Base-by-base conservation (phyloP, 148 eudicot species). In the Bassia scoparia region DNA sequence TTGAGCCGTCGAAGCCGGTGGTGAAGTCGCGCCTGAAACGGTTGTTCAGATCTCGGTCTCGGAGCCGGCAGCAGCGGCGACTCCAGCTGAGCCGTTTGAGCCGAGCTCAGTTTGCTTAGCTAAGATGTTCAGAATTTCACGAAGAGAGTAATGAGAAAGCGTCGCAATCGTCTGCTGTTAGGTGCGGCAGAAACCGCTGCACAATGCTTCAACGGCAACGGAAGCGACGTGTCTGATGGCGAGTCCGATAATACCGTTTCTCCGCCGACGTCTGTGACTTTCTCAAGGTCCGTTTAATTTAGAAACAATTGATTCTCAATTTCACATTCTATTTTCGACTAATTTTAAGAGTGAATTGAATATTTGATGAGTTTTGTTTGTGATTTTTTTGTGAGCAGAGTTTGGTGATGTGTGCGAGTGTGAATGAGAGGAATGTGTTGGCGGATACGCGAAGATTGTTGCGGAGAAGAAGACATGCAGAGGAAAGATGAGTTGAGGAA, bases 71-170 rank as follows among this genome's bases (percentile, higher is more conserved):
- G 66, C 54, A 78, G 83, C 23, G 84, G 73, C 31, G 55, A 67
- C n/a, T 70, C 64, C 26, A 72, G 74, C 59, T 21, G 76, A 60
- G 68, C 75, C 81, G 64, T 87, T 84, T 21, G 98, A 94, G 71
- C 98, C 98, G 69, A 87, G 91, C 74, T 91, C 97, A 18, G 81
- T 94, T 21, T 94, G 98, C 59, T 79, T 94, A 46, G 93, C 87
- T 16, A 91, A 89, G 27, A 91, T 94, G 98, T 94, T 24, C 84
- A 86, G 87, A 94, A 86, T 83, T 94, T 89, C 70, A 84, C 5
- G 97, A 94, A 61, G 93, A 91, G 46, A 83, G 77, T 59, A 84
- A 79, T 68, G 90, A 91, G 56, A 86, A 83, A 65, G 83, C 79
- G 2, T 23, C 73, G 46, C 86, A 81, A 24, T 72, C 79, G 1